Conservation (phyloP, 2,329 filamentous ascomycete genomes). For the Teratosphaeriaceae sp. region DNA sequence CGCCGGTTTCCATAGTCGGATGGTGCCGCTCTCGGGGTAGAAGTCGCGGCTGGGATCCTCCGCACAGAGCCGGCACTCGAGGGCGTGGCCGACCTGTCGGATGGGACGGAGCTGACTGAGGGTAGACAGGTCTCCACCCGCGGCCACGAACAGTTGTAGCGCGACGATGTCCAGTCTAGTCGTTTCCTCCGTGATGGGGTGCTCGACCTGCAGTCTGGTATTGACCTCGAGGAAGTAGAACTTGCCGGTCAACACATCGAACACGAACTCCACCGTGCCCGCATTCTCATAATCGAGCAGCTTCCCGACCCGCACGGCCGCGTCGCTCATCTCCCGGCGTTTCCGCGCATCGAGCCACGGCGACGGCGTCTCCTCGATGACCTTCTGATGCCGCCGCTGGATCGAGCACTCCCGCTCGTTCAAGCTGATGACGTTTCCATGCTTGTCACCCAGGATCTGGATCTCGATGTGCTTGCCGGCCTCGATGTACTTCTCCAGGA, state of each 20-base stretch:
- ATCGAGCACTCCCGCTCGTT: constrained; percentile 86
- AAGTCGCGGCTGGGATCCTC: constrained; percentile 9
- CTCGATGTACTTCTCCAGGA: constrained; percentile 65
- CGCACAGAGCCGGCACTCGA: constrained; percentile 11
- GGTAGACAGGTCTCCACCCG: constrained; percentile 4
- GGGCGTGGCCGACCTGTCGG: constrained; percentile 8
- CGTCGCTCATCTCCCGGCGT: constrained; percentile 55
- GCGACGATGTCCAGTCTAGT: constrained; percentile 35
- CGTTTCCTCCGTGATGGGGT: constrained; percentile 48
- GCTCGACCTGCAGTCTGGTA: constrained; percentile 52
- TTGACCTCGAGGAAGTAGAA: constrained; percentile 66
- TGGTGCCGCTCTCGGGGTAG: constrained; percentile 5
- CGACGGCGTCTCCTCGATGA: constrained; percentile 82
- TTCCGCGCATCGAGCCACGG: constrained; percentile 55
- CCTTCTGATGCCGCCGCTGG: constrained; percentile 82
- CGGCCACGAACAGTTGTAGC: constrained; percentile 8
- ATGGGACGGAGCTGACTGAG: background rate
- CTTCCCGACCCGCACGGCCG: constrained; percentile 61
- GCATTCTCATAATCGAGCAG: constrained; percentile 68
- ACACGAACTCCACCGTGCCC: constrained; percentile 84
- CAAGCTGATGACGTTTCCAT: constrained; percentile 72
- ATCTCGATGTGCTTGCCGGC: constrained; percentile 81
- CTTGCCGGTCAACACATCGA: constrained; percentile 71
- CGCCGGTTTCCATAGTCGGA: background rate
- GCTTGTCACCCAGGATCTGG: constrained; percentile 79